phyloP scores from a whole-genome alignment of 805 yeast genomes.

The Torulaspora gathmanii region DNA sequence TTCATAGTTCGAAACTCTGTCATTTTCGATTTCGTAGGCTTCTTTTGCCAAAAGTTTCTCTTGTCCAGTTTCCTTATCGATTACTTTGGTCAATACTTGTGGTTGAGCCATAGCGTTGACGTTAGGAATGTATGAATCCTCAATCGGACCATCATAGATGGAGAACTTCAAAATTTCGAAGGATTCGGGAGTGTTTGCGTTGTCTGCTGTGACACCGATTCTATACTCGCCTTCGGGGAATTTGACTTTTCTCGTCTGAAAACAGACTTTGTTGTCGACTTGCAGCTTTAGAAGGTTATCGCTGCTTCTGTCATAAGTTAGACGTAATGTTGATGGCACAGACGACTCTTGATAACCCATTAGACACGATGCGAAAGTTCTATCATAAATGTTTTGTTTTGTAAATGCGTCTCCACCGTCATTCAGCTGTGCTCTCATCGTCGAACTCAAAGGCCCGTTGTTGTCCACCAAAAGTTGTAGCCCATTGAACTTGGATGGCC shows the following conservation, averaged over 20 bases:
- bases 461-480: slow-evolving; percentile 56
- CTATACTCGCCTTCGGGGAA: slow-evolving; percentile 42
- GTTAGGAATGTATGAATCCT: slow-evolving; percentile 56
- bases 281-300: slow-evolving; percentile 55
- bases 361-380: slow-evolving; percentile 52
- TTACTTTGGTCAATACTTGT: slow-evolving; percentile 41
- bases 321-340: slow-evolving; percentile 65
- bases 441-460: slow-evolving; percentile 43
- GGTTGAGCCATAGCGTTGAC: slow-evolving; percentile 45
- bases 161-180: slow-evolving; percentile 62
- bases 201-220: slow-evolving; percentile 52
- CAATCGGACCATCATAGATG: slow-evolving; percentile 49
- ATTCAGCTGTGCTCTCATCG: slow-evolving; percentile 53
- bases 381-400: slow-evolving; percentile 26
- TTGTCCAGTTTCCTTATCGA: slow-evolving; percentile 35
- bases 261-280: slow-evolving; percentile 64
- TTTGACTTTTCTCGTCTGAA: slow-evolving; percentile 54
- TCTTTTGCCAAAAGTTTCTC: slow-evolving; percentile 33
- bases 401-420: slow-evolving; percentile 47
- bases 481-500: slow-evolving; percentile 59
- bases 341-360: slow-evolving; percentile 59
- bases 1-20: slow-evolving; percentile 25
- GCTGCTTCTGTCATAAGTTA: slow-evolving; percentile 48
- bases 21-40: slow-evolving; percentile 21
- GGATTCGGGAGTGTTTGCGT: slow-evolving; percentile 47